A percentile compares a stretch with the other conserved stretches of the same genome.
These are phyloP conservation scores for Bipolaris gigantea DNA, from an alignment of 2,329 filamentous ascomycete species.

Conservation along the genomic window DNA sequence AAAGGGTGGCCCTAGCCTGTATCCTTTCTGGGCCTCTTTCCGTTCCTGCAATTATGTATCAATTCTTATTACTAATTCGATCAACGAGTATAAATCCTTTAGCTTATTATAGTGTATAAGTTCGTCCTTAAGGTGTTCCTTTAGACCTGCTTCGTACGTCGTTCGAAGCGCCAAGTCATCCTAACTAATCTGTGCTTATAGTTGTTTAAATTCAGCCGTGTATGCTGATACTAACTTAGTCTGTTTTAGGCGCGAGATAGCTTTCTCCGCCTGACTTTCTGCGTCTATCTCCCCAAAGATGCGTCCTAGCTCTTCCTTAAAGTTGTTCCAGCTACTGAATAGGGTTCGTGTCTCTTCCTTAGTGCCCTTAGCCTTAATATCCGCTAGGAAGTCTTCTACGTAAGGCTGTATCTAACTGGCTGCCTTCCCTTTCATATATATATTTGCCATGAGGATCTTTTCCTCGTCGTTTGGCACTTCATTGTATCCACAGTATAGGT, in stretches of 20 bases:
- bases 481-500: neutral
- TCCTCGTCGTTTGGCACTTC: neutral
- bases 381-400: neutral
- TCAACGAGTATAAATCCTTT: neutral
- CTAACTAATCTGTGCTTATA: neutral
- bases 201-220: neutral
- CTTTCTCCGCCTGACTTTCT: neutral
- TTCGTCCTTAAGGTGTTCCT: too few species aligned
- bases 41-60: neutral
- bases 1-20: too few species aligned
- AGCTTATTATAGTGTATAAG: too few species aligned
- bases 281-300: neutral
- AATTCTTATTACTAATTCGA: neutral
- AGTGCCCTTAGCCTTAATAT: neutral
- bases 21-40: neutral
- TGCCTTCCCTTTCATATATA: neutral
- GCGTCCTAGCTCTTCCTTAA: neutral
- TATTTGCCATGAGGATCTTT: neutral
- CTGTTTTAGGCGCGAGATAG: neutral
- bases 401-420: neutral
- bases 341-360: neutral
- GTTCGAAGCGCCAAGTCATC: neutral
- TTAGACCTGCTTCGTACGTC: too few species aligned
- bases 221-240: too few species aligned
- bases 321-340: too few species aligned